Evolutionary conservation across 169 alveolate genomes (phyloP), one percentile per base, ranked within the genome.

Genomic region (Cryptosporidium baileyi): DNA sequence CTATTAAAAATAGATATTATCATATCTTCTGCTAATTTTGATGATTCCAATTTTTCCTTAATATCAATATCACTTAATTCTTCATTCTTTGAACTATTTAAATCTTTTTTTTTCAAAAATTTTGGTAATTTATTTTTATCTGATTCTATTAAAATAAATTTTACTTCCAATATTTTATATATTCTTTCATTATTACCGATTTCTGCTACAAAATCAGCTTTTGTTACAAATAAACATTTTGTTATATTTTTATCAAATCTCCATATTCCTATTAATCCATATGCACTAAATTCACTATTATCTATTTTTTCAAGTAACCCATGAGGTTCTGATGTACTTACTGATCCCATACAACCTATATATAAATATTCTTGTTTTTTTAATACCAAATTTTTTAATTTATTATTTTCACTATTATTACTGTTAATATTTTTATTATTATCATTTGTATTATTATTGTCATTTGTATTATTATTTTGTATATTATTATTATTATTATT

Each of bases 191-290:
- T 22, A 51, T 54, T 45, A 1, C 67, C 67, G 19, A 74, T 52
- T 57, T 74, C 85, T 52, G 85, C 38, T 11, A 74, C 43, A 54
- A 74, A 74, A 15, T 74, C 85, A 5, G 85, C 85, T 22, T 74
- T 67, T 19, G 85, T 74, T 3, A 54, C 67, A 54, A 74, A 74
- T 19, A 74, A 38, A 34, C 85, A 74, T 41, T 74, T 74, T 11
- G 85, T 74, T 52, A 74, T 74, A 11, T 45, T 60, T 57, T 32
- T 54, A 11, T 74, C 85, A 54, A 38, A 74, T 54, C 85, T 54
- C 85, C 85, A 74, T 17, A 74, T 34, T 9, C 85, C 85, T 24
- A 74, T 8, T 22, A 74, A 28, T 11, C 62, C 65, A 54, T 38
- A 74, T 26, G 85, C 85, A 57, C 49, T 41, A 17, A 74, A 54